Evolutionary conservation across 2,329 filamentous ascomycete genomes (phyloP), one percentile per base, ranked within the genome.

Genomic region (Sordariomycetes sp.): DNA sequence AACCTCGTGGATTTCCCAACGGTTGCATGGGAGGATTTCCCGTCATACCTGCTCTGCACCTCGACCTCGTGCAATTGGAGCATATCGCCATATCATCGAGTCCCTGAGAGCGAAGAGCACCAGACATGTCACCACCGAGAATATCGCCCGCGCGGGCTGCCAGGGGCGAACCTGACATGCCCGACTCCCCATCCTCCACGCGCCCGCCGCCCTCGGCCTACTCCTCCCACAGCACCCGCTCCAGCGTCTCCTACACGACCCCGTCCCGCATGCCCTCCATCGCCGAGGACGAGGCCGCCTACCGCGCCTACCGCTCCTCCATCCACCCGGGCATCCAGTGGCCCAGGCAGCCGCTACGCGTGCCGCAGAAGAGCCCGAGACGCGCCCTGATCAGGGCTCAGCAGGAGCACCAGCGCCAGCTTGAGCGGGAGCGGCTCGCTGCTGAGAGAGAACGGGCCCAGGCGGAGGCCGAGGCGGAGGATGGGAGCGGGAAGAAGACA

Each of bases 301-400:
- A 31, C 15, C 11, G 19, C 19, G 15, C n/a, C 15, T 14, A 12
- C 14, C 20, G 20, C 29, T 31, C 18, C 9, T 17, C 12, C n/a
- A 17, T 30, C 28, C 20, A 15, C 30, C 18, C 9, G 17, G 20
- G 11, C 12, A 23, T 32, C 18, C 20, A 28, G 15, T 27, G 41
- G 43, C 21, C 47, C 51, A 8, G 42, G 34, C 18, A 41, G 40
- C 21, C 50, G 11, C 47, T 54, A 4, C 51, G 49, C 12, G 44
- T 55, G 5, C 55, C 50, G 6, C 45, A 42, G 19, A 58, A 49
- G 39, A 47, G 50, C 4, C 42, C 50, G 5, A 43, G 49, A 17
- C 46, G 46, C 3, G 23, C 19, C 8, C 20, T 17, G 8, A 15
- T 17, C 8, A 28, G 20, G 33, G 20, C 16, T 15, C 25, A 29